Percentiles rank a stretch among this genome's conserved stretches.
These are phyloP conservation scores for Apocynum venetum DNA, from an alignment of 257 asterid genomes.

Conservation along the genomic window DNA sequence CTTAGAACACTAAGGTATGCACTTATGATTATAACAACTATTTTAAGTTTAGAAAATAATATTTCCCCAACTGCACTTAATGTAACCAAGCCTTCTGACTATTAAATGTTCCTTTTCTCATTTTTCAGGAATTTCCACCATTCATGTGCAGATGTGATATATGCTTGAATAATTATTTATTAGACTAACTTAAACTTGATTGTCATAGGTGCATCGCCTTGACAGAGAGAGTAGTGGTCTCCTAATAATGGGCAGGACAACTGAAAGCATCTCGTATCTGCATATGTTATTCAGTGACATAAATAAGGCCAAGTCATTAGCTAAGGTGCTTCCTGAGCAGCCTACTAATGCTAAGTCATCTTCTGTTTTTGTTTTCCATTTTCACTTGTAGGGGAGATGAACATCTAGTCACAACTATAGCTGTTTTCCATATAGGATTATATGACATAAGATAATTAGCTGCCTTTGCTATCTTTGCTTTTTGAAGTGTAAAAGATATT, in stretches of 20 bases:
- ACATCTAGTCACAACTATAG: neutral
- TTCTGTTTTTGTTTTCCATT: neutral
- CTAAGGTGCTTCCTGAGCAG: constrained; percentile 46
- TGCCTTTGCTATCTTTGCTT: neutral
- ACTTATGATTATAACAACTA: neutral
- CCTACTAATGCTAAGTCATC: neutral
- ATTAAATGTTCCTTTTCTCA: neutral
- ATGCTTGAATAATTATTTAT: neutral
- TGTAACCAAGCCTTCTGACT: neutral
- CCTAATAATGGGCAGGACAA: constrained; percentile 82
- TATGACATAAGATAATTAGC: neutral
- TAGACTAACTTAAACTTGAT: neutral
- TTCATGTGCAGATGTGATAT: neutral
- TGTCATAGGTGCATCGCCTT: constrained; percentile 79
- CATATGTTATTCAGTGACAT: constrained; percentile 64
- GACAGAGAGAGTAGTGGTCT: constrained; percentile 98
- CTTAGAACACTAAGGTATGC: neutral
- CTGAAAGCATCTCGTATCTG: constrained; percentile 75
- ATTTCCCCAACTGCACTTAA: neutral
- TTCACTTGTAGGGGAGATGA: neutral
- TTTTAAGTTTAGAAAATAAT: neutral
- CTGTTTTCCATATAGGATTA: constrained; percentile 3
- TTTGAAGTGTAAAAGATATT: neutral
- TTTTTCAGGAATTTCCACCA: neutral
- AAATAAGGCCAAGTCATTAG: constrained; percentile 46